Evolutionary conservation across 164 flowering plant genomes (phyloP).

Genomic region (Vitis labrusca): DNA sequence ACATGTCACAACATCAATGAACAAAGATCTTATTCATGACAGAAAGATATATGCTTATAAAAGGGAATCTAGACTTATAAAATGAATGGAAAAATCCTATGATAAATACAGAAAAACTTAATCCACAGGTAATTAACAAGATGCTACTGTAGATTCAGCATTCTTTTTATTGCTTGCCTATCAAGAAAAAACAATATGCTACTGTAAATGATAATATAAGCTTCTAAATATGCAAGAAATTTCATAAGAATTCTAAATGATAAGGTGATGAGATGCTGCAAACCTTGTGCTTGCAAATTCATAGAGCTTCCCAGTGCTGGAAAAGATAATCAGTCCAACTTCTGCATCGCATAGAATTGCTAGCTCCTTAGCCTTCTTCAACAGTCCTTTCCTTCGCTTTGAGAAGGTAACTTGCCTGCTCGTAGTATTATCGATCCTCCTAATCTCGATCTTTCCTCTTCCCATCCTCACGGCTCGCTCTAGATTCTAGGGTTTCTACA

Average conservation of each 20-base stretch:
- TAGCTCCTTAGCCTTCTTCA: slow-evolving; percentile 79
- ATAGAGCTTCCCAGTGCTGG: slow-evolving; percentile 73
- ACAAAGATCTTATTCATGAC: too few relatives aligned
- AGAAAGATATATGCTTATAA: too few relatives aligned
- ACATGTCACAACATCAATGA: too few relatives aligned
- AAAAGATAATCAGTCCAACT: slow-evolving; percentile 75
- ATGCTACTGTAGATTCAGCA: too few relatives aligned
- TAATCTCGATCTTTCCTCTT: slow-evolving; percentile 79
- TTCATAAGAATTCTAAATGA: too few relatives aligned
- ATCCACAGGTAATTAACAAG: too few relatives aligned
- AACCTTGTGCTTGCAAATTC: slow-evolving; percentile 72
- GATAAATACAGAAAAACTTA: too few relatives aligned
- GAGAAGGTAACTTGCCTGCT: slow-evolving; percentile 87
- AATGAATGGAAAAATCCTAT: too few relatives aligned
- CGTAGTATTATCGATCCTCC: slow-evolving; percentile 68
- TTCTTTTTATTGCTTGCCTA: too few relatives aligned
- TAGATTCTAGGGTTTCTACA: slow-evolving; percentile 8
- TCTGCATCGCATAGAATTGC: slow-evolving; percentile 79
- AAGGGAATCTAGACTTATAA: too few relatives aligned
- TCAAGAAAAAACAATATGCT: too few relatives aligned
- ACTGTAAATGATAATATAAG: background rate
- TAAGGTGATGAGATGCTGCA: background rate
- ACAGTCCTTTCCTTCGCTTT: slow-evolving; percentile 66
- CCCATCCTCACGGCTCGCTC: slow-evolving; percentile 40
- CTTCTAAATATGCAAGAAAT: background rate